A percentile compares a stretch with the other conserved stretches of the same genome.
Evolutionary conservation across 2,329 filamentous ascomycete genomes (phyloP).

Genomic region (Truncatella angustata): DNA sequence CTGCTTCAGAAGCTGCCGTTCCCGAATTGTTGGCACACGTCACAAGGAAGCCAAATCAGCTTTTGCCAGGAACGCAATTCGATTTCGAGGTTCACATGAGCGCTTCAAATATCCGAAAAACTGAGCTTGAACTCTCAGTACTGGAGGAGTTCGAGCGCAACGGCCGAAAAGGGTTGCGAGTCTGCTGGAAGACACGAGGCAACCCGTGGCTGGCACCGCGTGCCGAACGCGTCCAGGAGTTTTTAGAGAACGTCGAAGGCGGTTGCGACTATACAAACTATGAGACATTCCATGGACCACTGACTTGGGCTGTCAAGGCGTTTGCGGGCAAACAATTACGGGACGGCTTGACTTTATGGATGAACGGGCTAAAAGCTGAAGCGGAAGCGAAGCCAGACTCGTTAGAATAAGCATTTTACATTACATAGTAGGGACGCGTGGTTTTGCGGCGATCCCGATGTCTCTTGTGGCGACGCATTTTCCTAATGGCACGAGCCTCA

Average conservation of each 20-base stretch:
- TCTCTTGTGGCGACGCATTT: background rate
- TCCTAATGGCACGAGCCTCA: background rate
- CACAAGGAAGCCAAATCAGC: slow-evolving; percentile 14
- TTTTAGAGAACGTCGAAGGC: slow-evolving; percentile 29
- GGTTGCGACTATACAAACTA: slow-evolving; percentile 39
- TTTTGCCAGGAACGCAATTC: slow-evolving; percentile 30
- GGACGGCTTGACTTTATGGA: slow-evolving; percentile 36
- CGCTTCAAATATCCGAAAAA: too few species aligned
- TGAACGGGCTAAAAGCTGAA: slow-evolving; percentile 34
- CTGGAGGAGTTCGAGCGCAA: slow-evolving; percentile 32
- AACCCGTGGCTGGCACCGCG: slow-evolving; percentile 34
- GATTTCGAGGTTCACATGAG: slow-evolving; percentile 33
- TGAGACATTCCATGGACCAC: slow-evolving; percentile 43
- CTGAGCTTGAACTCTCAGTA: slow-evolving; percentile 25
- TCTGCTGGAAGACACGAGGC: slow-evolving; percentile 37
- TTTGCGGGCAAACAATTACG: slow-evolving; percentile 30
- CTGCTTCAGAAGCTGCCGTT: slow-evolving; percentile 6
- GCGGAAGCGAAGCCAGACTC: slow-evolving; percentile 19
- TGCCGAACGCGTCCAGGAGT: slow-evolving; percentile 42
- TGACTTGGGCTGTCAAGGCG: slow-evolving; percentile 33
- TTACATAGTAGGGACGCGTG: background rate
- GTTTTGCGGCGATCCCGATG: too few species aligned
- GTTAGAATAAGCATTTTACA: background rate
- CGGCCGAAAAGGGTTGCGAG: slow-evolving; percentile 31
- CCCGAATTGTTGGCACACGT: slow-evolving; percentile 17